Percentiles rank a stretch among this genome's conserved stretches.
Conservation (phyloP, 352 stramenopile genomes). For the Globisporangium heterothallicum region DNA sequence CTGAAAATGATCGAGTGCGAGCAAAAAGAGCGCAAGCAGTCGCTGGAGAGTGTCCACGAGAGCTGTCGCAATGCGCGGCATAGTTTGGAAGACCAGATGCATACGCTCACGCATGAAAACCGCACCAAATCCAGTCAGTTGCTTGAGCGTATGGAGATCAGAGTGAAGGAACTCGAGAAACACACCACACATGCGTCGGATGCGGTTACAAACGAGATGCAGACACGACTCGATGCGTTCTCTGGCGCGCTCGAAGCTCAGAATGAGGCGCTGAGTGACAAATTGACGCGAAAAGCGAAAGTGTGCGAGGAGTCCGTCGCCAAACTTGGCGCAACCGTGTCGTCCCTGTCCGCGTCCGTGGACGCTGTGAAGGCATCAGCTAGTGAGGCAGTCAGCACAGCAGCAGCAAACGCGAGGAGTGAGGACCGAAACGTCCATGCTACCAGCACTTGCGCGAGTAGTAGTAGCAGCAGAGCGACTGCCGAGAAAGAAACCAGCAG, state of each 20-base stretch:
- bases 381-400: not conserved
- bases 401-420: not conserved
- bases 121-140: slow-evolving; percentile 26
- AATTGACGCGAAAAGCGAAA: not conserved
- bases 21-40: slow-evolving; percentile 39
- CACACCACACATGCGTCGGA: slow-evolving; percentile 9
- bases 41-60: slow-evolving; percentile 33
- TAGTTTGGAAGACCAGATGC: slow-evolving; percentile 42
- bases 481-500: slow-evolving; percentile 27
- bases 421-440: not conserved
- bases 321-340: not conserved
- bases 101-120: slow-evolving; percentile 30
- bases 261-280: not conserved
- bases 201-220: slow-evolving; percentile 14
- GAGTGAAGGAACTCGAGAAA: slow-evolving; percentile 28
- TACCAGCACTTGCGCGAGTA: too few species aligned
- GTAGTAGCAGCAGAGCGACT: not conserved
- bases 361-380: not conserved
- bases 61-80: slow-evolving; percentile 37
- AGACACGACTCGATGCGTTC: slow-evolving; percentile 1
- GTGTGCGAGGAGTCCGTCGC: slow-evolving; percentile 3
- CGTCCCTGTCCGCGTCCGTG: slow-evolving; percentile 3
- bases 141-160: slow-evolving; percentile 26
- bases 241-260: slow-evolving; percentile 8
- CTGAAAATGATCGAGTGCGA: slow-evolving; percentile 34